phyloP scores from a whole-genome alignment of 305 asterid species.

The Plantago coronopus region DNA sequence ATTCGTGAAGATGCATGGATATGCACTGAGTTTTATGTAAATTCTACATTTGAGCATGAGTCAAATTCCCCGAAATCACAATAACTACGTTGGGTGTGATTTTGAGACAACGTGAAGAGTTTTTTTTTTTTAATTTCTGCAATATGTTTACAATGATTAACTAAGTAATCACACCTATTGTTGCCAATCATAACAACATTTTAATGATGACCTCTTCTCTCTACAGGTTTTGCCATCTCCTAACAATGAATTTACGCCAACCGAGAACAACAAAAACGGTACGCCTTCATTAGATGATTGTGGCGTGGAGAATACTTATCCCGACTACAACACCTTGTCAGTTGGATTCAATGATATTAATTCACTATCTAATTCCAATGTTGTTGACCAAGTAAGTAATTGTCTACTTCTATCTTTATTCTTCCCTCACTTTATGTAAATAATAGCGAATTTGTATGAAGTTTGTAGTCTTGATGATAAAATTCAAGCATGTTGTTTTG shows the following conservation, averaged over 20 bases:
- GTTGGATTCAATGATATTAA: constrained; percentile 51
- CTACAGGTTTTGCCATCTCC: constrained; percentile 82
- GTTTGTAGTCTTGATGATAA: too few species aligned
- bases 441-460: neutral
- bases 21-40: too few species aligned
- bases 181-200: neutral
- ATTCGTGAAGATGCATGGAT: neutral
- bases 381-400: constrained; percentile 46
- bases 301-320: constrained; percentile 47
- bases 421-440: neutral
- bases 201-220: constrained; percentile 16
- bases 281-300: constrained; percentile 28
- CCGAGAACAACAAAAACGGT: constrained; percentile 32
- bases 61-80: too few species aligned
- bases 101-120: too few species aligned
- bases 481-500: neutral
- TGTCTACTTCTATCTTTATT: constrained; percentile 9
- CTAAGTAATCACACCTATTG: too few species aligned
- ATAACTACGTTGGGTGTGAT: too few species aligned
- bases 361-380: constrained; percentile 35
- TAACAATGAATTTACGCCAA: constrained; percentile 37
- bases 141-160: too few species aligned
- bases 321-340: constrained; percentile 41
- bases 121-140: too few species aligned
- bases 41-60: too few species aligned